Base-by-base conservation (phyloP, 139 green algal genomes). In the Chlorella sp. region DNA sequence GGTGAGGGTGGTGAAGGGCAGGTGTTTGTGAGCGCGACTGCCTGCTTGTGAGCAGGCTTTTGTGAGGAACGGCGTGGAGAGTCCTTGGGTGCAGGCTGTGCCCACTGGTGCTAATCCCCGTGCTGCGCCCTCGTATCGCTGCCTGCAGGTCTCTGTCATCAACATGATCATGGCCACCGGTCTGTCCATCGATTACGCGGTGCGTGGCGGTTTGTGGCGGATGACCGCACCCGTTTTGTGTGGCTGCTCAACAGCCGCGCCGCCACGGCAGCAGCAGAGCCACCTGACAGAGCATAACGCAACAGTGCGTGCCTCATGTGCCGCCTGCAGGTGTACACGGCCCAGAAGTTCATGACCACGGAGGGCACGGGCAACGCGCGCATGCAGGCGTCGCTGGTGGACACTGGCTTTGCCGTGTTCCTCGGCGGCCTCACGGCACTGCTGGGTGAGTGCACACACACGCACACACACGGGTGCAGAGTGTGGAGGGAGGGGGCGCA, bases 331-430 rank as follows among this genome's bases (percentile, higher is more conserved):
- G 14, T 30, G 23, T n/a, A n/a, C 14, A n/a, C n/a, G n/a, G n/a
- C n/a, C n/a, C 60, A 70, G 62, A 68, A 67, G 60, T 80, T 80
- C 70, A 67, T 80, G 63, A n/a, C 27, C 24, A 74, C 68, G 1
- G 76, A 82, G 36, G 67, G 66, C 70, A 78, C 71, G 1, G 42
- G 29, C 34, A 74, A 81, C 71, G 71, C 50, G 49, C 79, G 79
- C 71, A 77, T 80, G 74, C 4, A 49, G 1, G 2, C 31, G 26
- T 72, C 79, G 30, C 59, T 85, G 49, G 27, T 64, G 3, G 69
- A 85, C 36, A 85, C 77, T 29, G 80, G 80, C 55, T 67, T 51
- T 33, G 75, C 80, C 0, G 80, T 85, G 32, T 76, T 82, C 63
- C 34, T 82, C n/a, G 80, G 80, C 59, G 80, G 69, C 10, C 17